Conservation (phyloP, 2,329 filamentous ascomycete genomes). For the Colletotrichum lentis region DNA sequence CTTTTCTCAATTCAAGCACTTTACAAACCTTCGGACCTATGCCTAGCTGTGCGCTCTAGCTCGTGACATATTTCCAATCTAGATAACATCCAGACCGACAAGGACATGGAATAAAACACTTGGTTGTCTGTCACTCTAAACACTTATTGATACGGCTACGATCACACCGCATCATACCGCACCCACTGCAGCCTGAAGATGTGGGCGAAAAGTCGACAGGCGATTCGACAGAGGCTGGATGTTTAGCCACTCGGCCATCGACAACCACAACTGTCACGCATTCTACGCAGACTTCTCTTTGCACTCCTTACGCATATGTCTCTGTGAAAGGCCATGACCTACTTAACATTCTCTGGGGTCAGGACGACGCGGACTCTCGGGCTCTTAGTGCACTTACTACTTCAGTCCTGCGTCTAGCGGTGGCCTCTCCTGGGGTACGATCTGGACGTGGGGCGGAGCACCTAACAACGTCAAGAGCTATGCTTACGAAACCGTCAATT, state of each 20-base stretch:
- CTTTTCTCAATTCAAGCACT: too few relatives aligned
- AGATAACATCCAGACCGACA: too few relatives aligned
- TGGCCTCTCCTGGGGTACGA: conserved; percentile 50
- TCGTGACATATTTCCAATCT: background rate
- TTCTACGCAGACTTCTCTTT: conserved; percentile 36
- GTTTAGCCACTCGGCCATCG: background rate
- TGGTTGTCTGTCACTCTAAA: background rate
- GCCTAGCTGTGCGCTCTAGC: too few relatives aligned
- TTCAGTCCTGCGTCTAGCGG: conserved; percentile 43
- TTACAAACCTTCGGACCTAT: too few relatives aligned
- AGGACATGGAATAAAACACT: background rate
- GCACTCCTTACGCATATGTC: conserved; percentile 44
- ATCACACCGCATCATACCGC: too few relatives aligned
- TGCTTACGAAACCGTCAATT: conserved; percentile 49
- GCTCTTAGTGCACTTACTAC: conserved; percentile 53
- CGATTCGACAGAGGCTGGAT: too few relatives aligned
- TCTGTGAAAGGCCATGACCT: conserved; percentile 43
- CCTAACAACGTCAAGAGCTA: conserved; percentile 53
- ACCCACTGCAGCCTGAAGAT: too few relatives aligned
- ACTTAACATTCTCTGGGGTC: conserved; percentile 56
- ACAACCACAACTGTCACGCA: background rate
- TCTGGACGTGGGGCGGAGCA: conserved; percentile 52
- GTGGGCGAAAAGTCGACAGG: too few relatives aligned
- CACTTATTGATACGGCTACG: too few relatives aligned
- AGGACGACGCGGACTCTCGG: conserved; percentile 45